These are phyloP conservation scores for Lichtheimia ramosa DNA, from an alignment of 371 early-diverging fungal genomes.

Conservation along the genomic window DNA sequence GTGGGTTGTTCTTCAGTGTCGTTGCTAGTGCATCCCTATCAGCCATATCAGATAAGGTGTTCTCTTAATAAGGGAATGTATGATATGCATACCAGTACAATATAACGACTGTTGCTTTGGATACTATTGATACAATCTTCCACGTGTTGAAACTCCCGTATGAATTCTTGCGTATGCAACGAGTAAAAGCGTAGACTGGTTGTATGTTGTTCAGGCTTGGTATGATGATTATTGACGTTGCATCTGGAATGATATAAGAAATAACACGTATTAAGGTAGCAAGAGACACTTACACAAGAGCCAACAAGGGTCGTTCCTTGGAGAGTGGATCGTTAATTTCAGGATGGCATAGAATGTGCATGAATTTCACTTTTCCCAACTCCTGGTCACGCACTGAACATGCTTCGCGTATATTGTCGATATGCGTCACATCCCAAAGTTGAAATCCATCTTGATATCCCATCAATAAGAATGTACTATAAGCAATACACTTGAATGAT, in stretches of 20 bases:
- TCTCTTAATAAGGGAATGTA: background rate
- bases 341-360: constrained; percentile 41
- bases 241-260: too few relatives aligned
- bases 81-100: constrained; percentile 4
- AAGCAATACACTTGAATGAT: constrained; percentile 6
- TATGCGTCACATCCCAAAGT: constrained; percentile 75
- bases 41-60: background rate
- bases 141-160: constrained; percentile 3
- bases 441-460: constrained; percentile 84
- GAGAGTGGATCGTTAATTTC: constrained; percentile 10
- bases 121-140: background rate
- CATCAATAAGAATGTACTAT: constrained; percentile 59
- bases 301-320: constrained; percentile 46
- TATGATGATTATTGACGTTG: too few relatives aligned
- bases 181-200: constrained; percentile 39
- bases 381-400: constrained; percentile 54
- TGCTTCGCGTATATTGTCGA: constrained; percentile 74
- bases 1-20: background rate
- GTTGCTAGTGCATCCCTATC: background rate
- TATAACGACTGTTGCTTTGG: background rate
- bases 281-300: constrained; percentile 45
- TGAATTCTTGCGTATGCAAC: constrained; percentile 38
- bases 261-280: too few relatives aligned
- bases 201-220: background rate
- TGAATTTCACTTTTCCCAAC: constrained; percentile 45